Conservation (phyloP, 345 rosid genomes). For the Psidium friedrichsthalianum region DNA sequence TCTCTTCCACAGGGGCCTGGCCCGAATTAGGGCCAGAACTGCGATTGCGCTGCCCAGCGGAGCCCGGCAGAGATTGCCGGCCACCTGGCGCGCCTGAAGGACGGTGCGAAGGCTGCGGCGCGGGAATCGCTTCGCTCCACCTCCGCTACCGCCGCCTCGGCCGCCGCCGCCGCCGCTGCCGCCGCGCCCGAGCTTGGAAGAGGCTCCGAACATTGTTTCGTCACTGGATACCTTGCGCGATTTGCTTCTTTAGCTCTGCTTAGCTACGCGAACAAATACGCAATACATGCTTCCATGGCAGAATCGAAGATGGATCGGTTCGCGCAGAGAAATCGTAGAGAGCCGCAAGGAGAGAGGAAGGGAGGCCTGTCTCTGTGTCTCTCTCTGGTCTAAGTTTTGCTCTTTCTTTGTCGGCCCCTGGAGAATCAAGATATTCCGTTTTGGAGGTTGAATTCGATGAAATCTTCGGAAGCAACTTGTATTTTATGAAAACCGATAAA, state of each 20-base stretch:
- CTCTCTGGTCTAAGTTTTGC: background rate
- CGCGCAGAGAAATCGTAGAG: background rate
- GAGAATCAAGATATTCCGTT: background rate
- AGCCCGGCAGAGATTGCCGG: background rate
- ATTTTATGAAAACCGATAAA: too few relatives aligned
- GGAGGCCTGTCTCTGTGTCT: background rate
- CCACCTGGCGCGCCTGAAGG: background rate
- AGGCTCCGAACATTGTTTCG: background rate
- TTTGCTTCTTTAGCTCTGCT: background rate
- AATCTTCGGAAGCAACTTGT: background rate
- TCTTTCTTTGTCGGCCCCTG: background rate
- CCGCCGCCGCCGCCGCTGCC: background rate
- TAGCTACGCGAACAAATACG: background rate
- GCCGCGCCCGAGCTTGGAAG: constrained; percentile 7
- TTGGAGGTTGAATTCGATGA: background rate
- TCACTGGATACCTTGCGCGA: background rate
- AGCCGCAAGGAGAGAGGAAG: background rate
- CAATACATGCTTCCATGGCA: background rate
- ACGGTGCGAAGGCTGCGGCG: background rate
- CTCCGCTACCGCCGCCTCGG: background rate
- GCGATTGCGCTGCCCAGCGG: background rate
- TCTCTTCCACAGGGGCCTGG: constrained; percentile 27
- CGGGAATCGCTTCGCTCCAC: background rate
- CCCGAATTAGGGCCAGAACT: background rate
- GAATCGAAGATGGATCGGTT: background rate